phyloP scores from a whole-genome alignment of 2,329 filamentous ascomycete species.

The Penicillium digitatum region DNA sequence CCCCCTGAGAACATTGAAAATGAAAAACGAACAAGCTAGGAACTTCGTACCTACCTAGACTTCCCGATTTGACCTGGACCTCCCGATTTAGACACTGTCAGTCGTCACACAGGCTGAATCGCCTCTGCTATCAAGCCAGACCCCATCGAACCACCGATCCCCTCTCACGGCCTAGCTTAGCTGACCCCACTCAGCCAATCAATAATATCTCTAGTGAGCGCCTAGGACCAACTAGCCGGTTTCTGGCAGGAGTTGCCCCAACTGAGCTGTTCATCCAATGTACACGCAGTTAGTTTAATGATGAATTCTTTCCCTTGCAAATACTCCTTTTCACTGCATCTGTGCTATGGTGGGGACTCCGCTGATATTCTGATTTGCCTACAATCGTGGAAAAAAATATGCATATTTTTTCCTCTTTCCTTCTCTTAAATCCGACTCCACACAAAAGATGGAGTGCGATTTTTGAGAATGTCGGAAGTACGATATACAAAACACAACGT shows the following conservation, averaged over 20 bases:
- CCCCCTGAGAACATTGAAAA: neutral
- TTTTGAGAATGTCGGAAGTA: neutral
- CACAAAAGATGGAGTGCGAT: neutral
- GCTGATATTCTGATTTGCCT: neutral
- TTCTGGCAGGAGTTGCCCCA: neutral
- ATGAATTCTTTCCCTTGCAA: neutral
- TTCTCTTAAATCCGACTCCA: neutral
- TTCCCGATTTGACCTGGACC: neutral
- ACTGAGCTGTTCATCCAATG: neutral
- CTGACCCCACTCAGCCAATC: neutral
- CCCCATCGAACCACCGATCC: conserved; percentile 2
- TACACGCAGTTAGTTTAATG: too few species aligned
- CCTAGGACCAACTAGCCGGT: neutral
- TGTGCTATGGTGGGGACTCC: neutral
- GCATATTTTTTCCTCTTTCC: neutral
- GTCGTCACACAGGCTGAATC: neutral
- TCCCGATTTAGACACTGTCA: neutral
- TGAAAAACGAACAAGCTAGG: neutral
- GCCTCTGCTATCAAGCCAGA: neutral
- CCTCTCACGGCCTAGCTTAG: neutral
- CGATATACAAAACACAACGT: neutral
- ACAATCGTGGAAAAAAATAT: neutral
- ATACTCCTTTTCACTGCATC: neutral
- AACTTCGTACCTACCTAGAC: neutral
- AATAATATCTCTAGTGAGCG: neutral